Evolutionary conservation across 352 stramenopile genomes (phyloP).

Genomic region (Phytophthora aleatoria): DNA sequence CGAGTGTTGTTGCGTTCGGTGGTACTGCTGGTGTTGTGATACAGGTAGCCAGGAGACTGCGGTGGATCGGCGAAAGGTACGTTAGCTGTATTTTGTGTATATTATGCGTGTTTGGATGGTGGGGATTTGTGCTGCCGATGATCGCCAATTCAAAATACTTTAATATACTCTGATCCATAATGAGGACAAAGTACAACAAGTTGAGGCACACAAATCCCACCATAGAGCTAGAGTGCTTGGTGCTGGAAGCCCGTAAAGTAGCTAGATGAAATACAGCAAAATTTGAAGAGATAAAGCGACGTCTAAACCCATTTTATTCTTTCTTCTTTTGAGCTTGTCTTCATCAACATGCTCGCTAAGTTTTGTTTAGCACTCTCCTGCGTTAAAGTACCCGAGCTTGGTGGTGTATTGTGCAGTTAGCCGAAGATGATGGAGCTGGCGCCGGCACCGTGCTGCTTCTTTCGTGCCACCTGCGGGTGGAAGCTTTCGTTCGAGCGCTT

Average conservation of each 20-base stretch:
- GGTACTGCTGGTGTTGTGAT: conserved; percentile 2
- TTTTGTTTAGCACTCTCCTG: background rate
- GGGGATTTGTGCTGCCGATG: conserved; percentile 48
- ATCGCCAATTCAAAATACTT: conserved; percentile 72
- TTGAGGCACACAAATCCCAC: conserved; percentile 52
- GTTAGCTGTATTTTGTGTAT: conserved; percentile 25
- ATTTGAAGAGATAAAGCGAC: background rate
- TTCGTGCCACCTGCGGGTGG: conserved; percentile 65
- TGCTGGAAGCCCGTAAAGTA: too few relatives aligned
- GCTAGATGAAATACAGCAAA: too few relatives aligned
- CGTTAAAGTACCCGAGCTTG: too few relatives aligned
- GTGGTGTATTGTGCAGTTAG: conserved; percentile 22
- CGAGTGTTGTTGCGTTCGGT: conserved; percentile 15
- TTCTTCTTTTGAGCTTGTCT: background rate
- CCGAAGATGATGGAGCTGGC: conserved; percentile 86
- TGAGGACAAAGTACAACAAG: conserved; percentile 62
- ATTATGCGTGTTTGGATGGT: conserved; percentile 3
- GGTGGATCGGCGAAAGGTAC: conserved; percentile 16
- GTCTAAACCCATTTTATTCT: conserved; percentile 17
- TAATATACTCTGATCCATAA: conserved; percentile 83
- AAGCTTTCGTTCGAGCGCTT: conserved; percentile 57
- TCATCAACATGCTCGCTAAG: background rate
- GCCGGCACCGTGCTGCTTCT: conserved; percentile 80
- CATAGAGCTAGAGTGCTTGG: background rate
- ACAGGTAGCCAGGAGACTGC: conserved; percentile 7